Evolutionary conservation across 495 filamentous ascomycete genomes (phyloP).

Genomic region (Trichoderma asperelloides): DNA sequence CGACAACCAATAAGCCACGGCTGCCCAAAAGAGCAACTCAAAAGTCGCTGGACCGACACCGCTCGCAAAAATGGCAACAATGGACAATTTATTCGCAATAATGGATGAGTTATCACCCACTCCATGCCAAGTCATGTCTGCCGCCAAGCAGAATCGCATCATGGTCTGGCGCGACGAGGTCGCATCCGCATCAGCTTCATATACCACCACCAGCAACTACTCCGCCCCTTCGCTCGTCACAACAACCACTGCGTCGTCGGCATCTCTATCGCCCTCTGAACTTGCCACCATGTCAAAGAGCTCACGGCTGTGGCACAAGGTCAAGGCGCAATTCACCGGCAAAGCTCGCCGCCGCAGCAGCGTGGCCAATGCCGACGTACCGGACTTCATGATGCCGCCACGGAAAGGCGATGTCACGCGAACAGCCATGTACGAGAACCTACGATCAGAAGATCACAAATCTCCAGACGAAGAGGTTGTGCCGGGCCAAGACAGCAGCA

Average conservation of each 20-base stretch:
- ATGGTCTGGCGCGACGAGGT: constrained; percentile 23
- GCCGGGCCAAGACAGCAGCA: background rate
- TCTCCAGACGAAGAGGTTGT: background rate
- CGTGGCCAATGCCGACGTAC: background rate
- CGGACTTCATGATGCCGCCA: background rate
- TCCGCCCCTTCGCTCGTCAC: constrained; percentile 12
- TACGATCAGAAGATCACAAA: background rate
- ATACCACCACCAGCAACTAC: constrained; percentile 15
- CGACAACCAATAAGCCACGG: background rate
- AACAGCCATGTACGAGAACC: constrained; percentile 5
- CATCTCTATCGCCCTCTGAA: background rate
- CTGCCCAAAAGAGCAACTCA: background rate
- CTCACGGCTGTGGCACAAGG: constrained; percentile 5
- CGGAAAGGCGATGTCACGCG: background rate
- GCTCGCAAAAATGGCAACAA: background rate
- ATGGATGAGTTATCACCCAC: background rate
- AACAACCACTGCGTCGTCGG: constrained; percentile 5
- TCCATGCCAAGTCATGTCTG: background rate
- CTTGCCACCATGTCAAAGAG: background rate
- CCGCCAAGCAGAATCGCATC: constrained; percentile 14
- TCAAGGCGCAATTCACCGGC: background rate
- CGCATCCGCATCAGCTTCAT: background rate
- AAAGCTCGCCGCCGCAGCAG: constrained; percentile 4
- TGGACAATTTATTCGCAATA: background rate
- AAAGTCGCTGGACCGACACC: background rate